Conservation (phyloP, 1,284 basidiomycete species). For the Trametes hirsuta region DNA sequence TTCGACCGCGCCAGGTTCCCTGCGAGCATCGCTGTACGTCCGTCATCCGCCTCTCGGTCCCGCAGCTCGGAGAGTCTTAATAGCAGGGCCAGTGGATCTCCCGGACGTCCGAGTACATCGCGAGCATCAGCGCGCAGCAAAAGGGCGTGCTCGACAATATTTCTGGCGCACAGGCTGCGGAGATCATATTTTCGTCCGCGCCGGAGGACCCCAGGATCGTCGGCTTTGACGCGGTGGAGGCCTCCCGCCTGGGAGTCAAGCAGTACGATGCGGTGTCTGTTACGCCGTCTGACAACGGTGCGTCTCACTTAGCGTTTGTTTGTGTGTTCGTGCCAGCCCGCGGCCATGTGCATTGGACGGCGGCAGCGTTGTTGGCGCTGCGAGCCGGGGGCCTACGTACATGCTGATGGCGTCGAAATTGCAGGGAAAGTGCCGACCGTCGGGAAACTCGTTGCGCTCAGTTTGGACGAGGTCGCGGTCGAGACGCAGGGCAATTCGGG, state of each 20-base stretch:
- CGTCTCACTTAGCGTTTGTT: not conserved
- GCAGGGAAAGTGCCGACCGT: conserved; percentile 46
- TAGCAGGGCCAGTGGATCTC: conserved; percentile 46
- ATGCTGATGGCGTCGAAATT: not conserved
- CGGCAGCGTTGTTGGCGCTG: no score
- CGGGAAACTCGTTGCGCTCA: conserved; percentile 55
- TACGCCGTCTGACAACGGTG: conserved; percentile 55
- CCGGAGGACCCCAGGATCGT: conserved; percentile 43
- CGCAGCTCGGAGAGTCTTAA: not conserved
- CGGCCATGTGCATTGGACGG: no score
- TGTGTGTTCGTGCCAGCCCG: no score
- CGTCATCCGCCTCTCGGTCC: not conserved
- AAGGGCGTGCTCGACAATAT: conserved; percentile 37
- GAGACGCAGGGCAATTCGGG: conserved; percentile 47
- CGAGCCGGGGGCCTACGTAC: no score
- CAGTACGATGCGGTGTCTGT: conserved; percentile 45
- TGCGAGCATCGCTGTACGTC: conserved; percentile 43
- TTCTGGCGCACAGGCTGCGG: conserved; percentile 47
- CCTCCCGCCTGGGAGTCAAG: conserved; percentile 44
- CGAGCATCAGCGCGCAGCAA: conserved; percentile 6
- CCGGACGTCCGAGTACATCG: conserved; percentile 39
- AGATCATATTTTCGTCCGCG: conserved; percentile 42
- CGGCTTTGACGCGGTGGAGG: conserved; percentile 51
- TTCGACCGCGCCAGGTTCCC: conserved; percentile 47
- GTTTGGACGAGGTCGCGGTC: conserved; percentile 50